A percentile compares a stretch with the other conserved stretches of the same genome.
phyloP scores from a whole-genome alignment of 2,329 filamentous ascomycete genomes.

The Monilinia fructicola region DNA sequence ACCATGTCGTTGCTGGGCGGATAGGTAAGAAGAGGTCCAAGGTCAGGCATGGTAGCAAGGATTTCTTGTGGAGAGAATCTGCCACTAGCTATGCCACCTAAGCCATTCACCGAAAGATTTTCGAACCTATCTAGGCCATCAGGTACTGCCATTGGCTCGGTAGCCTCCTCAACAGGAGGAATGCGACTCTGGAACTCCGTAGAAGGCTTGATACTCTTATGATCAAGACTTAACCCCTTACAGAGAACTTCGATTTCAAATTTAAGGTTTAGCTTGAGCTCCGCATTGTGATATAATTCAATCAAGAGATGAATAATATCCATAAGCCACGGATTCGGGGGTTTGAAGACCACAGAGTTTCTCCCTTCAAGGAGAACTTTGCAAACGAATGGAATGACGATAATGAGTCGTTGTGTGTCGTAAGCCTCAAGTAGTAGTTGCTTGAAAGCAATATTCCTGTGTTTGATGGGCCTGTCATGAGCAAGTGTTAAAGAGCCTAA shows the following conservation, averaged over 20 bases:
- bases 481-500: conserved; percentile 90
- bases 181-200: conserved; percentile 79
- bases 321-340: conserved; percentile 97
- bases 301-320: conserved; percentile 89
- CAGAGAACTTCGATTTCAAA: conserved; percentile 98
- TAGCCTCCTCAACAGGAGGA: conserved; percentile 59
- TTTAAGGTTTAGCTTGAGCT: conserved; percentile 93
- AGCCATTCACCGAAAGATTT: conserved; percentile 73
- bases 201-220: conserved; percentile 86
- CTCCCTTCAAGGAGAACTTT: conserved; percentile 87
- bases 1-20: conserved; percentile 80
- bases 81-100: conserved; percentile 67
- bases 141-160: conserved; percentile 50
- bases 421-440: conserved; percentile 91
- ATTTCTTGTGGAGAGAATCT: conserved; percentile 76
- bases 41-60: conserved; percentile 78
- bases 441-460: conserved; percentile 96
- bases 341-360: conserved; percentile 83
- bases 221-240: conserved; percentile 86
- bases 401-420: conserved; percentile 84
- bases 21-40: conserved; percentile 75
- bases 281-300: conserved; percentile 89
- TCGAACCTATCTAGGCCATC: conserved; percentile 81
- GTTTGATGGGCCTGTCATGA: conserved; percentile 90
- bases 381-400: conserved; percentile 97